Percentiles rank a stretch among this genome's conserved stretches.
Evolutionary conservation across 306 rosid genomes (phyloP).

Genomic region (Malus sieversii): DNA sequence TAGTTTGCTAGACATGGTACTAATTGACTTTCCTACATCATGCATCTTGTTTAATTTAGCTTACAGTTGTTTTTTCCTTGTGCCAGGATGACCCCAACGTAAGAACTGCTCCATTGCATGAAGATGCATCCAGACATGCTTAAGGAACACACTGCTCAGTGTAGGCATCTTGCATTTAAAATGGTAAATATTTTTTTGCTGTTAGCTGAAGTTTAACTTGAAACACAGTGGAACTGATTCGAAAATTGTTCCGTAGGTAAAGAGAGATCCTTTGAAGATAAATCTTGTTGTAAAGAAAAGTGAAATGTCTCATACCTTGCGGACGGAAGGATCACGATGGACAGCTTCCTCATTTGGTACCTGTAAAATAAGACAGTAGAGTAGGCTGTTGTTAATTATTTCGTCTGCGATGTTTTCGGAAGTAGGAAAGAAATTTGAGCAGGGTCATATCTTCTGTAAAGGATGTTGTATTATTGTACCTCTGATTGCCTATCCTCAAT

Average conservation of each 20-base stretch:
- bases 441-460: conserved; percentile 35
- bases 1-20: conserved; percentile 27
- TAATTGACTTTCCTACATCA: not conserved
- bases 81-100: conserved; percentile 89
- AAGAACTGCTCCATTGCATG: conserved; percentile 83
- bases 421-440: conserved; percentile 22
- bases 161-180: conserved; percentile 23
- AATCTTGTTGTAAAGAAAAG: conserved; percentile 18
- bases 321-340: conserved; percentile 14
- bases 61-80: conserved; percentile 11
- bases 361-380: conserved; percentile 49
- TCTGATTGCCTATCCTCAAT: conserved; percentile 30
- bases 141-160: conserved; percentile 25
- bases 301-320: conserved; percentile 21
- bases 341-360: conserved; percentile 26
- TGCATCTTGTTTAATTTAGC: conserved; percentile 2
- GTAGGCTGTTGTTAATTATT: conserved; percentile 28
- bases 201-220: not conserved
- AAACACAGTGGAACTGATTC: conserved; percentile 7
- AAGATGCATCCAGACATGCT: conserved; percentile 87
- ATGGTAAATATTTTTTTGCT: conserved; percentile 2
- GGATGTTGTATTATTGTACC: conserved; percentile 40
- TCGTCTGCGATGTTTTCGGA: conserved; percentile 22
- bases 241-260: conserved; percentile 28
- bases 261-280: conserved; percentile 22